Evolutionary conservation across 768 basidiomycete genomes (phyloP).

Genomic region (Trametes cingulata): DNA sequence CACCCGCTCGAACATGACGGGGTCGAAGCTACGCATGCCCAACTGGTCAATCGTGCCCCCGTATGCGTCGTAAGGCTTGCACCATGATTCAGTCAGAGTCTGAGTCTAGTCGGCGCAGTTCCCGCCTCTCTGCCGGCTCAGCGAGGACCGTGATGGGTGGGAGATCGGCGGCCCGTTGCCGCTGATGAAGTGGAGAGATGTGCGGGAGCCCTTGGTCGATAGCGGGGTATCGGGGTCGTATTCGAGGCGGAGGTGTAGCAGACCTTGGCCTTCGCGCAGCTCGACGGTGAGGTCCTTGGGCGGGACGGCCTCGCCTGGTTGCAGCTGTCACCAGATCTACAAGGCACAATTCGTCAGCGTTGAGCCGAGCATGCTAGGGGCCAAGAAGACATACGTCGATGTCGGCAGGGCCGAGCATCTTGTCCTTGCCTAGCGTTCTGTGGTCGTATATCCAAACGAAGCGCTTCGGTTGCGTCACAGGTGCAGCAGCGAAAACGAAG

Average conservation of each 20-base stretch:
- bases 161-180: slow-evolving; percentile 35
- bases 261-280: slow-evolving; percentile 60
- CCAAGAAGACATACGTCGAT: slow-evolving; percentile 58
- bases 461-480: slow-evolving; percentile 58
- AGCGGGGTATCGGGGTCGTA: slow-evolving; percentile 55
- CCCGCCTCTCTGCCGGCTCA: slow-evolving; percentile 55
- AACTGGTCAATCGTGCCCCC: slow-evolving; percentile 35
- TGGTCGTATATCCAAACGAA: slow-evolving; percentile 76
- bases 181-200: slow-evolving; percentile 33
- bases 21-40: slow-evolving; percentile 59
- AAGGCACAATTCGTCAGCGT: slow-evolving; percentile 6
- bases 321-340: slow-evolving; percentile 82
- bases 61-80: background rate
- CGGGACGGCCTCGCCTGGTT: slow-evolving; percentile 44
- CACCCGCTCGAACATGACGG: slow-evolving; percentile 48
- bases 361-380: slow-evolving; percentile 14
- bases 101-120: slow-evolving; percentile 30
- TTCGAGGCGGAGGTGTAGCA: slow-evolving; percentile 71
- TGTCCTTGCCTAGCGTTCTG: slow-evolving; percentile 90
- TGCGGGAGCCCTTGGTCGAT: slow-evolving; percentile 34
- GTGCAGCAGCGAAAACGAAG: slow-evolving; percentile 68
- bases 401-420: slow-evolving; percentile 77
- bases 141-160: slow-evolving; percentile 73
- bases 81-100: background rate
- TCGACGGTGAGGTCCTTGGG: slow-evolving; percentile 70